phyloP scores from a whole-genome alignment of 2,329 filamentous ascomycete genomes.

The Fusarium chuoi region DNA sequence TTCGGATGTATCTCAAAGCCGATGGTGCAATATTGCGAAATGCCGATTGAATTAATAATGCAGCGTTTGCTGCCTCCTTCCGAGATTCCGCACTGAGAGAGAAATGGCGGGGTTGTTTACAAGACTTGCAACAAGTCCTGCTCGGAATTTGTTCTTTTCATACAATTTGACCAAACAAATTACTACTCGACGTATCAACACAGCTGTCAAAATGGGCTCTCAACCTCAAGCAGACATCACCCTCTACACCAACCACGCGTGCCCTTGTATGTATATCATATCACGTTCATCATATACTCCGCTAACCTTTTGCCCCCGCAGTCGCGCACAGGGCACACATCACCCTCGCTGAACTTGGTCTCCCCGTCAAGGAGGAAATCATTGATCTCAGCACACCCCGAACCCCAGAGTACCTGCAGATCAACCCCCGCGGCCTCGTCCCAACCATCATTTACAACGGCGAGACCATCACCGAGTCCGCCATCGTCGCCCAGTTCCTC shows the following conservation, averaged over 20 bases:
- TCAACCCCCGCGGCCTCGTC: constrained; percentile 84
- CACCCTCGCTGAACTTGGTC: constrained; percentile 70
- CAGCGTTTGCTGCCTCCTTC: background rate
- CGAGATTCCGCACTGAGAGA: background rate
- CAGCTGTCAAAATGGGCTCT: constrained; percentile 28
- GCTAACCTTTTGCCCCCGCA: constrained; percentile 47
- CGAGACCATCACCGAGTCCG: constrained; percentile 78
- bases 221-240: constrained; percentile 56
- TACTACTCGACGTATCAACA: constrained; percentile 2
- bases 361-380: constrained; percentile 75
- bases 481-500: constrained; percentile 76
- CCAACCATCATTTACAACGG: constrained; percentile 74
- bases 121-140: background rate
- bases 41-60: constrained; percentile 9
- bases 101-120: background rate
- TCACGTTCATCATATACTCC: background rate
- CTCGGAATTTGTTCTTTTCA: background rate
- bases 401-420: constrained; percentile 76
- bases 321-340: constrained; percentile 80
- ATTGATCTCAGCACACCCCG: constrained; percentile 78
- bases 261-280: constrained; percentile 63
- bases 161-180: background rate
- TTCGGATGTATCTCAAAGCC: constrained; percentile 9
- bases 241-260: constrained; percentile 76
- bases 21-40: background rate